A percentile compares a stretch with the other conserved stretches of the same genome.
phyloP scores from a whole-genome alignment of 495 filamentous ascomycete genomes.

The Neurospora tetrasperma region DNA sequence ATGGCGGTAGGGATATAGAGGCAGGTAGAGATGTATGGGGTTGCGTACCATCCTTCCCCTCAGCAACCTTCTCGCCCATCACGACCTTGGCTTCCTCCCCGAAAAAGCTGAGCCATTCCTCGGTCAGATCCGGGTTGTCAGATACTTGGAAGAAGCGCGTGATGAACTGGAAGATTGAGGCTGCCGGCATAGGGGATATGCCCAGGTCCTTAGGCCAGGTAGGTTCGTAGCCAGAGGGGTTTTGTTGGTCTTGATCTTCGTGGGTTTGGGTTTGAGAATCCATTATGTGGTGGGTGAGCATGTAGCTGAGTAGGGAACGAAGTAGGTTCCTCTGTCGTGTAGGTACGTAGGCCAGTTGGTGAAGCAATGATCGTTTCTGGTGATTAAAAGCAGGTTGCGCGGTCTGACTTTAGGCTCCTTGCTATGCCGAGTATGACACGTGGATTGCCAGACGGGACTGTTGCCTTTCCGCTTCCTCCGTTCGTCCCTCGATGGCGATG shows the following conservation, averaged over 20 bases:
- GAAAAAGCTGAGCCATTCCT: conserved; percentile 32
- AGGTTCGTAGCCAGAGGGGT: conserved; percentile 12
- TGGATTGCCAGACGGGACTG: not conserved
- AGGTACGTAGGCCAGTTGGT: too few species aligned
- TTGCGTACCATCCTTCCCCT: conserved; percentile 22
- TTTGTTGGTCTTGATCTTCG: not conserved
- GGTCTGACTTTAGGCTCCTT: not conserved
- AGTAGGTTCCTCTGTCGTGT: not conserved
- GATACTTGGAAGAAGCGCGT: conserved; percentile 27
- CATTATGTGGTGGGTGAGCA: not conserved
- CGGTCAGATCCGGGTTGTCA: conserved; percentile 22
- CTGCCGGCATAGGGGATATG: conserved; percentile 1
- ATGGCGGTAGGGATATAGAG: too few species aligned
- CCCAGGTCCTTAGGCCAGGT: conserved; percentile 18
- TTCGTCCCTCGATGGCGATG: not conserved
- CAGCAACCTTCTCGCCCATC: conserved; percentile 22
- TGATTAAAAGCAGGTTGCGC: not conserved
- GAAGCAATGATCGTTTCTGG: not conserved
- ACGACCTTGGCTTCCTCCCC: conserved; percentile 21
- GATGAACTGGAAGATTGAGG: conserved; percentile 22
- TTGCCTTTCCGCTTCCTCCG: not conserved
- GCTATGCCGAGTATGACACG: not conserved
- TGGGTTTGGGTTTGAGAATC: not conserved
- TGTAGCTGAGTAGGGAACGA: not conserved
- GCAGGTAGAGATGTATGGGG: too few species aligned